Evolutionary conservation across 2,329 filamentous ascomycete genomes (phyloP), one percentile per base, ranked within the genome.

Genomic region (Periconia sp.): DNA sequence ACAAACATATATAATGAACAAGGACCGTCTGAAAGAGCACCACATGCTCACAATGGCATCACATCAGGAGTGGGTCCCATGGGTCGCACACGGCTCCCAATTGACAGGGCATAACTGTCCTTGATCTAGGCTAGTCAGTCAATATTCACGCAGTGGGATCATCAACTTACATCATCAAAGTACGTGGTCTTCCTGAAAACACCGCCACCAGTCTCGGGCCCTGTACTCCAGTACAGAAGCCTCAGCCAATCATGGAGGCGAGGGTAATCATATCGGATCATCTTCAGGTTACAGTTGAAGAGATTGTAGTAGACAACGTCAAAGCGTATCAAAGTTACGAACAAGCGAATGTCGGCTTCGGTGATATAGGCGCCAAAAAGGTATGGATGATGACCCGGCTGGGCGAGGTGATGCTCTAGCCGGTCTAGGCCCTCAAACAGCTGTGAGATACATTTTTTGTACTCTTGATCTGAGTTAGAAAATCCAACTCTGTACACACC

Each of bases 191-290:
- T 48, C 37, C 54, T 61, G 40, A 68, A 69, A 1, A 49, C 59
- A 4, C 61, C 65, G 23, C 59, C 56, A 9, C 40, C 40, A 1
- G 57, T 65, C 40, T 61, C 54, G 11, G 56, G 49, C 1, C 58
- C 56, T 13, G 62, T 60, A 11, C 85, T 85, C 92, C 92, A 96
- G 75, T 96, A 96, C 51, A 95, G 74, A 57, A 84, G 79, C 45
- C 88, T 80, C 73, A 95, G 72, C 90, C 91, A 96, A 41, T 73
- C 76, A 74, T 96, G 89, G 45, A 95, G 74, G 30, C 78, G 77
- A 19, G 92, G 91, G 67, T 94, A 96, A 7, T 90, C 90, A 8
- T 82, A 85, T 31, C 91, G 81, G 61, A 95, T 91, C 73, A 95
- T 89, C 24, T 86, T 82, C 50, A 95, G 73, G 73, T 95, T 95